Conservation (phyloP, 129 eudicot genomes). For the Heracleum sosnowskyi region DNA sequence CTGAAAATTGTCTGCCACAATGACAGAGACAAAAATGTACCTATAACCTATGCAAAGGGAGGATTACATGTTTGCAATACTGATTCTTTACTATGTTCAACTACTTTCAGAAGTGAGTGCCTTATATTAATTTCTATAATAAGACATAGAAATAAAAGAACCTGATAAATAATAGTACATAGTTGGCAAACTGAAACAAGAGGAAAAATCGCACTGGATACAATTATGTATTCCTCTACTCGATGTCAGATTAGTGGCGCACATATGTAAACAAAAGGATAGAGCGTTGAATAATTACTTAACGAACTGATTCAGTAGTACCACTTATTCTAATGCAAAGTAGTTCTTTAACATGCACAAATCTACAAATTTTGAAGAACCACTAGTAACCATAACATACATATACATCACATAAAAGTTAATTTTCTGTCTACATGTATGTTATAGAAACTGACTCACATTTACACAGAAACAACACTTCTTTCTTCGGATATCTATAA, state of each 20-base stretch:
- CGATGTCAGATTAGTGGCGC: neutral
- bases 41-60: neutral
- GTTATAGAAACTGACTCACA: neutral
- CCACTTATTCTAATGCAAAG: neutral
- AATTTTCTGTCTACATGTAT: neutral
- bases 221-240: neutral
- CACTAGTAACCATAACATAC: neutral
- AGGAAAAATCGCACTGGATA: neutral
- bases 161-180: neutral
- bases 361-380: neutral
- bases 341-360: neutral
- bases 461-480: neutral
- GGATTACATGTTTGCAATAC: neutral
- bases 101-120: neutral
- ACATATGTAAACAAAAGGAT: neutral
- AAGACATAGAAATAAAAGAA: too few species aligned
- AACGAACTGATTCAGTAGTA: neutral
- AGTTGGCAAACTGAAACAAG: neutral
- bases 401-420: neutral
- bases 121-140: neutral
- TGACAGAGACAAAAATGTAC: neutral
- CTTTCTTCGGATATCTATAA: neutral
- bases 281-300: neutral
- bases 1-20: neutral
- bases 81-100: neutral